phyloP scores from a whole-genome alignment of 1,284 basidiomycete species.

The Trichosporon asahii region DNA sequence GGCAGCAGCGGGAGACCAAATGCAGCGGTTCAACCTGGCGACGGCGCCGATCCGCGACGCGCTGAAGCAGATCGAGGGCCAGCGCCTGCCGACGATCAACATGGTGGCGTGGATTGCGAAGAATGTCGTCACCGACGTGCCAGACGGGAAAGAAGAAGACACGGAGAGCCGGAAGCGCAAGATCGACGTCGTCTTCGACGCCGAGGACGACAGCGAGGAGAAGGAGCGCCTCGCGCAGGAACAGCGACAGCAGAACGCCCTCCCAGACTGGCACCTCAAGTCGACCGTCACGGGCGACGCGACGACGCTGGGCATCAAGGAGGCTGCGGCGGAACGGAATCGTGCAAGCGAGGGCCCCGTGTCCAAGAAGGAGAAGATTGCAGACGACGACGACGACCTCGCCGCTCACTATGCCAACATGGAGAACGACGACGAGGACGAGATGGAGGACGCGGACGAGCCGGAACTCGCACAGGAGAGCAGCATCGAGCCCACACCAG shows the following conservation, averaged over 20 bases:
- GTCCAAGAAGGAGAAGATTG: conserved; percentile 8
- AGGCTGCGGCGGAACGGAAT: conserved; percentile 21
- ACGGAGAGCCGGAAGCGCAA: conserved; percentile 17
- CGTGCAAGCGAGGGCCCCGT: conserved; percentile 5
- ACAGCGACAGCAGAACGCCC: conserved; percentile 81
- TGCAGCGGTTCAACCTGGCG: conserved; percentile 91
- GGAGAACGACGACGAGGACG: conserved; percentile 29
- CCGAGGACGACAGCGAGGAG: conserved; percentile 74
- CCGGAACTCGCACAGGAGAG: conserved; percentile 4
- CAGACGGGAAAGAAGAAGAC: conserved; percentile 57
- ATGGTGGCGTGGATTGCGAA: conserved; percentile 47
- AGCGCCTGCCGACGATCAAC: conserved; percentile 41
- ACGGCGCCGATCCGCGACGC: conserved; percentile 83
- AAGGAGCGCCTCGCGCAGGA: conserved; percentile 66
- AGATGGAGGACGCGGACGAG: conserved; percentile 20
- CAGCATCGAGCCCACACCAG: conserved; percentile 9
- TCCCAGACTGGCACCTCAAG: conserved; percentile 90
- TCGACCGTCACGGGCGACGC: conserved; percentile 90
- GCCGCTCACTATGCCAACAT: conserved; percentile 36
- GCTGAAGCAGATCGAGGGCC: conserved; percentile 80
- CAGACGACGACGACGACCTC: conserved; percentile 33
- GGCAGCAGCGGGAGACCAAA: conserved; percentile 60
- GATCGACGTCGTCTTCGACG: conserved; percentile 71
- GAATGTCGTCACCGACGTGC: conserved; percentile 53
- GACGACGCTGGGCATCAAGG: conserved; percentile 67